Evolutionary conservation across 805 yeast species (phyloP).

Genomic region (Zygoascus biomembranicola): DNA sequence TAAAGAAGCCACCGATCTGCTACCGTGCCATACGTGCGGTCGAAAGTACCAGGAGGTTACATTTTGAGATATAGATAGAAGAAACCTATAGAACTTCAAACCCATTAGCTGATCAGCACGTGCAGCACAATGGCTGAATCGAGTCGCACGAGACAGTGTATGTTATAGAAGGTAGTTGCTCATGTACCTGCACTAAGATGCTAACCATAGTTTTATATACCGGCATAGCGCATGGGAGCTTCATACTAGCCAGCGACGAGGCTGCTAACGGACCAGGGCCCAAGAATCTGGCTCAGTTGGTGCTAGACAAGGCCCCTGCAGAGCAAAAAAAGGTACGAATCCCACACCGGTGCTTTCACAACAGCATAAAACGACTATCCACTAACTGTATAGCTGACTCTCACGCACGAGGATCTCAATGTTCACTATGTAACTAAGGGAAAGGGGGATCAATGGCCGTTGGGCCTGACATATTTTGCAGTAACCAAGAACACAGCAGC

Average conservation of each 20-base stretch:
- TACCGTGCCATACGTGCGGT: too few species aligned
- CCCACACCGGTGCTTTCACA: too few species aligned
- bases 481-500: constrained; percentile 17
- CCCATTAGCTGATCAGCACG: too few species aligned
- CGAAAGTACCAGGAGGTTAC: too few species aligned
- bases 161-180: not conserved
- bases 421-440: constrained; percentile 27
- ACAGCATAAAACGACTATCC: too few species aligned
- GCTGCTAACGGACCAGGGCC: constrained; percentile 6
- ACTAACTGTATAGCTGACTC: constrained; percentile 17
- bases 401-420: constrained; percentile 23
- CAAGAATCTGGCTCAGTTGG: constrained; percentile 13
- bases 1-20: too few species aligned
- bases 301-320: constrained; percentile 18
- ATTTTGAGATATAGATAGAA: too few species aligned
- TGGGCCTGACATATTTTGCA: constrained; percentile 24
- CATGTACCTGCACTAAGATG: not conserved
- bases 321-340: constrained; percentile 21
- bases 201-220: constrained; percentile 10
- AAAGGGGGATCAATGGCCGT: constrained; percentile 15
- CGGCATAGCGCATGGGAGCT: constrained; percentile 11
- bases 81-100: too few species aligned
- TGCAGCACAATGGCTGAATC: not conserved
- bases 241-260: constrained; percentile 11
- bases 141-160: not conserved